Evolutionary conservation across 176 grass and related monocot genomes (phyloP), one percentile per base, ranked within the genome.

Genomic region (Lolium rigidum): DNA sequence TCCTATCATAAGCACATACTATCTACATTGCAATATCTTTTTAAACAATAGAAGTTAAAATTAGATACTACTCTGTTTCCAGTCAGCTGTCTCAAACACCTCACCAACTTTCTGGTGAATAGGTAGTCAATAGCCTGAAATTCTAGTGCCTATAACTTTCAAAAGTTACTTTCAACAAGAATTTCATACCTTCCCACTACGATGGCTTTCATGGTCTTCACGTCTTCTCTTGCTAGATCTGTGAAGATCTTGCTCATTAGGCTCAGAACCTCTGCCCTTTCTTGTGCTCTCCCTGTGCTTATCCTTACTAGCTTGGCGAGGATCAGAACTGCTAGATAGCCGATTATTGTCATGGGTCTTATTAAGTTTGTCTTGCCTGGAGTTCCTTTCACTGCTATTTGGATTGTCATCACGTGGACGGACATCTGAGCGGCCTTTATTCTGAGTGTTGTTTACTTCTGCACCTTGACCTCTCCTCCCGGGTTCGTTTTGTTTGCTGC

Each of bases 141-240:
- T 80, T 77, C 52, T 70, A 81, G 15, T 76, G 76, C 21, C 62
- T 35, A 71, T 77, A 72, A 44, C 62, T 90, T 54, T 64, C 59
- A 9, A 59, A 72, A 80, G 77, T 67, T 74, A 84, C 66, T 84
- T 80, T 44, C 70, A 68, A 80, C 70, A 83, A 82, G 70, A 83
- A 89, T 77, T 86, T 83, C 89, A 80, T 95, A 98, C 95, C 95
- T 98, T 98, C 48, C 90, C 85, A 69, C 78, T 90, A 70, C 69
- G 87, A 89, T 84, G 83, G 22, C 61, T 80, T 80, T 83, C 88
- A 70, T 86, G 83, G 18, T 98, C 95, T 80, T 95, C 93, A 76
- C 83, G 82, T 61, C 94, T 93, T 87, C 89, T 94, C 82, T 98
- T 95, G 79, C 82, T 89, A 16, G 89, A 83, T 84, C 81, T 84